Evolutionary conservation across 75 land plant genomes (phyloP).

Genomic region (Picea glauca): DNA sequence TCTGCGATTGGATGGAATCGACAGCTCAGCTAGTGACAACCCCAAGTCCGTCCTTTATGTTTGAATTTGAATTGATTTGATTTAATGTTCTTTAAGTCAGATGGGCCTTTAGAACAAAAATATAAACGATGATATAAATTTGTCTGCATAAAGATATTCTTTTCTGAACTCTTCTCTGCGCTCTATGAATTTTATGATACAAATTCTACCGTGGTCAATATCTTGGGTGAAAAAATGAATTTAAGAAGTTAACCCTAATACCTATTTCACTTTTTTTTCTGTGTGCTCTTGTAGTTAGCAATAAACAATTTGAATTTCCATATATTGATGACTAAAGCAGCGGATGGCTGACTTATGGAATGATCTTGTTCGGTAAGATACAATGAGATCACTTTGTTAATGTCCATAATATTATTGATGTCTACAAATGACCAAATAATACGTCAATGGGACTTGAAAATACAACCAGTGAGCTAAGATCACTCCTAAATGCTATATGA

Average conservation of each 20-base stretch:
- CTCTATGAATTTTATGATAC: neutral
- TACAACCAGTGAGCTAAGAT: too few relatives aligned
- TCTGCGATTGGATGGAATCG: slow-evolving; percentile 14
- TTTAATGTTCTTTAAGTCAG: neutral
- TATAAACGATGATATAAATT: neutral
- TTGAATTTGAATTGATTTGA: neutral
- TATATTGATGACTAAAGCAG: too few relatives aligned
- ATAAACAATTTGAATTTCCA: too few relatives aligned
- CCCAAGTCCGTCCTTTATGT: slow-evolving; percentile 3
- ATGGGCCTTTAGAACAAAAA: neutral
- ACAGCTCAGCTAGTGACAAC: neutral
- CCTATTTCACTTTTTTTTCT: neutral
- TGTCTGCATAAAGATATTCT: neutral
- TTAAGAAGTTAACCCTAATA: neutral
- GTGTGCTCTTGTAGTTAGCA: too few relatives aligned
- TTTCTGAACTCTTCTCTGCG: neutral
- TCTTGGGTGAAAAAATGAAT: neutral
- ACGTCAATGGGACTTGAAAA: too few relatives aligned
- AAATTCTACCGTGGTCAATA: neutral
- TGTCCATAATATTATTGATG: neutral
- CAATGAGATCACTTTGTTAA: neutral
- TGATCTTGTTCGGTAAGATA: neutral
- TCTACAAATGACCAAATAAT: too few relatives aligned
- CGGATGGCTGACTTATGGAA: neutral
- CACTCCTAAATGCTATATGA: too few relatives aligned